Percentiles rank a stretch among this genome's conserved stretches.
These are phyloP conservation scores for Raffaelea ambrosiae DNA, from an alignment of 2,329 filamentous ascomycete genomes.

Conservation along the genomic window DNA sequence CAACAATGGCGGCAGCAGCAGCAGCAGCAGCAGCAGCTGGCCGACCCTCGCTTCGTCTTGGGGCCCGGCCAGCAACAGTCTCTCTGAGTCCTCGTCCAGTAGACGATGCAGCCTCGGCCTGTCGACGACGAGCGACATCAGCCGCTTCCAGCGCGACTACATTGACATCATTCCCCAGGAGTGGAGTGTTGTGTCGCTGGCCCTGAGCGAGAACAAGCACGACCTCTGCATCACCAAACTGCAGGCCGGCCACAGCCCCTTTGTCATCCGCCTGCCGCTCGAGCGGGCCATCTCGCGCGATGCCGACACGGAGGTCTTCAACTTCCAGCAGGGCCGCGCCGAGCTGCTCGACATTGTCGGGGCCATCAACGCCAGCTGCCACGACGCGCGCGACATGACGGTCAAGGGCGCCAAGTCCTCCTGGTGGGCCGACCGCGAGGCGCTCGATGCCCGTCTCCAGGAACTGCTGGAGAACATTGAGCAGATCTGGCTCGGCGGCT, in stretches of 20 bases:
- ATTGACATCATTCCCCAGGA: constrained; percentile 73
- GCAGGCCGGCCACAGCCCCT: constrained; percentile 65
- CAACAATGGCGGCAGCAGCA: constrained; percentile 22
- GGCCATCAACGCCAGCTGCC: constrained; percentile 75
- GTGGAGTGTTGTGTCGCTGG: constrained; percentile 83
- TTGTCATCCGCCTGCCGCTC: constrained; percentile 79
- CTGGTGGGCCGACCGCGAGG: constrained; percentile 86
- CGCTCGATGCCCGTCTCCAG: constrained; percentile 66
- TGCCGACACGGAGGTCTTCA: constrained; percentile 59
- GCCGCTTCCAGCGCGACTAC: constrained; percentile 68
- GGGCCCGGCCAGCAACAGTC: background rate
- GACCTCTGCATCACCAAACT: constrained; percentile 89
- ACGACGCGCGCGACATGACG: constrained; percentile 60
- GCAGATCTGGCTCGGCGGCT: constrained; percentile 89
- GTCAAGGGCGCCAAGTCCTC: constrained; percentile 66
- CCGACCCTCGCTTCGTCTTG: background rate
- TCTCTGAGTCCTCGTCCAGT: too few relatives aligned
- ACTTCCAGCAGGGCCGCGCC: constrained; percentile 53
- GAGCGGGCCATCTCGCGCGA: constrained; percentile 75
- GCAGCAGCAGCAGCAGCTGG: constrained; percentile 4
- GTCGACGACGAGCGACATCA: constrained; percentile 39
- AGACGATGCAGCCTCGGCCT: background rate
- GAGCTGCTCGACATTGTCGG: constrained; percentile 79
- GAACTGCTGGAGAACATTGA: constrained; percentile 80
- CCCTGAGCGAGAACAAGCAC: constrained; percentile 69